Percentiles rank a stretch among this genome's conserved stretches.
phyloP scores from a whole-genome alignment of 495 filamentous ascomycete genomes.

The Sabuloglossum arenarium region DNA sequence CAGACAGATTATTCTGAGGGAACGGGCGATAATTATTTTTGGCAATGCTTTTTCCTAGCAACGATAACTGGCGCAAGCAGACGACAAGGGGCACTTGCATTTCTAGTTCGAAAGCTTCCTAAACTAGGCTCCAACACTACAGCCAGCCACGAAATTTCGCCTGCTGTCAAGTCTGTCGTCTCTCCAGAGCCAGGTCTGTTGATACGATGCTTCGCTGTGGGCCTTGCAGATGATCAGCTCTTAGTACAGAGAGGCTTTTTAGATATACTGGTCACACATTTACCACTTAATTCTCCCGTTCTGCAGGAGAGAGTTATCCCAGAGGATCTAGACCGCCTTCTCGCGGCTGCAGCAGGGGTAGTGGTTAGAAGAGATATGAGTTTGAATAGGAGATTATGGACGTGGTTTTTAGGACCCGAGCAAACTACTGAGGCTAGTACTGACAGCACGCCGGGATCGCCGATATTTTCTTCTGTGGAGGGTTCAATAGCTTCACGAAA shows the following conservation, averaged over 20 bases:
- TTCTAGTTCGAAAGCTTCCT: slow-evolving; percentile 59
- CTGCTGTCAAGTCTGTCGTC: slow-evolving; percentile 46
- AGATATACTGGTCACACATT: slow-evolving; percentile 74
- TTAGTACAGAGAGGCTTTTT: slow-evolving; percentile 87
- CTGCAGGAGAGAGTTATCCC: slow-evolving; percentile 49
- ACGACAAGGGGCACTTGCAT: slow-evolving; percentile 71
- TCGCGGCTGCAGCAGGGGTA: slow-evolving; percentile 65
- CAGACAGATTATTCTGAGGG: slow-evolving; percentile 7
- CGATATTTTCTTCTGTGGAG: slow-evolving; percentile 17
- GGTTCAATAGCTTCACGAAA: background rate
- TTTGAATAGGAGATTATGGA: slow-evolving; percentile 80
- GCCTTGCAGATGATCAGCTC: slow-evolving; percentile 72
- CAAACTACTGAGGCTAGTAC: slow-evolving; percentile 18
- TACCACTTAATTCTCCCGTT: slow-evolving; percentile 73
- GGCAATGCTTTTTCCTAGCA: slow-evolving; percentile 93
- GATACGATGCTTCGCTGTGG: slow-evolving; percentile 74
- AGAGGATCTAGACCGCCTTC: slow-evolving; percentile 57
- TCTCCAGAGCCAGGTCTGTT: slow-evolving; percentile 85
- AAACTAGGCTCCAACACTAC: slow-evolving; percentile 30
- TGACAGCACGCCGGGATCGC: slow-evolving; percentile 15
- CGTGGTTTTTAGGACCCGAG: slow-evolving; percentile 88
- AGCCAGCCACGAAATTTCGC: slow-evolving; percentile 10
- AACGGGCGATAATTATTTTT: slow-evolving; percentile 72
- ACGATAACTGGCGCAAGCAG: slow-evolving; percentile 72
- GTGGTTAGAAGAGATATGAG: slow-evolving; percentile 86